These are phyloP conservation scores for Botryotinia calthae DNA, from an alignment of 2,329 filamentous ascomycete species.

Conservation along the genomic window DNA sequence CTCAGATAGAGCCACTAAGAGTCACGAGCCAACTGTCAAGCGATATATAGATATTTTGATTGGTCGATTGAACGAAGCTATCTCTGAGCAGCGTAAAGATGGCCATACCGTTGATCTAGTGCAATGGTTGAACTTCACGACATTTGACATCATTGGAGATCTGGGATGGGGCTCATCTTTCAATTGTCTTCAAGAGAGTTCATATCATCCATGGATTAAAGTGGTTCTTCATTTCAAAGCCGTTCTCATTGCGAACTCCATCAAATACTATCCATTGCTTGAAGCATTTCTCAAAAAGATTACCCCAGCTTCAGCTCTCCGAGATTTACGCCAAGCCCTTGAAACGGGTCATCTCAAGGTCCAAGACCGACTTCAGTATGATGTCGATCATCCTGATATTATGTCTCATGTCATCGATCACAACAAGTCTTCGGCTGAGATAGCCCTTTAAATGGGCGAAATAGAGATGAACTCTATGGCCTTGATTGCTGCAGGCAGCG, in stretches of 20 bases:
- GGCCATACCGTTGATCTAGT: conserved; percentile 30
- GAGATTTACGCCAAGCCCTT: background rate
- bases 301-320: background rate
- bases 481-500: conserved; percentile 2
- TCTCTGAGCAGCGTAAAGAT: no score
- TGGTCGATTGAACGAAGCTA: no score
- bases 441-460: background rate
- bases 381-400: background rate
- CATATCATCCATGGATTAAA: conserved; percentile 15
- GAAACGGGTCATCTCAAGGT: background rate
- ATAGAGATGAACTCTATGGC: background rate
- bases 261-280: background rate
- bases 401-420: background rate
- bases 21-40: no score
- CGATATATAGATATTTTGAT: no score
- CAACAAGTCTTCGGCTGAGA: background rate
- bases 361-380: background rate
- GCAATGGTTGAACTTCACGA: conserved; percentile 39
- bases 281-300: background rate
- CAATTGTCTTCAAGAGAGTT: conserved; percentile 33
- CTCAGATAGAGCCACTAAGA: no score
- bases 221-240: background rate
- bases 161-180: conserved; percentile 46
- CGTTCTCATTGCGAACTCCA: background rate
- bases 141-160: conserved; percentile 44